These are phyloP conservation scores for Podospora didyma DNA, from an alignment of 495 filamentous ascomycete species.

Conservation along the genomic window DNA sequence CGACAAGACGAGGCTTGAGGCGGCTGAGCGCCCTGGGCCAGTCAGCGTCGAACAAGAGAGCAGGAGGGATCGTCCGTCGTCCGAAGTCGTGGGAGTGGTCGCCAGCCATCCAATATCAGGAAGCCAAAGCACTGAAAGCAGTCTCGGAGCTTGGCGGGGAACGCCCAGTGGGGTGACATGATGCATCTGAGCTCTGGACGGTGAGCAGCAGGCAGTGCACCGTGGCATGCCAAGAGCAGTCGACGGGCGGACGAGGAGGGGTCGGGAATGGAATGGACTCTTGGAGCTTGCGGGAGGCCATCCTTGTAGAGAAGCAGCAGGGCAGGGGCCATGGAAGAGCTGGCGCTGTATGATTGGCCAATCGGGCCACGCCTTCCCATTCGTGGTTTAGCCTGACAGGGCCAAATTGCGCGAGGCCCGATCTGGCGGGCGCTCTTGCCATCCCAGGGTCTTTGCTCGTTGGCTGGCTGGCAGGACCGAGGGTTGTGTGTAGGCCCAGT, in stretches of 20 bases:
- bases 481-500: too few species aligned
- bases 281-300: constrained; percentile 6
- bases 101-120: not conserved
- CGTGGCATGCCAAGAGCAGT: not conserved
- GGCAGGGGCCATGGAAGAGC: constrained; percentile 2
- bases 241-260: not conserved
- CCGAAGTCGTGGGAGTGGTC: not conserved
- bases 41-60: too few species aligned
- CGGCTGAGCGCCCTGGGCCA: too few species aligned
- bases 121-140: not conserved
- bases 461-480: not conserved
- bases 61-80: too few species aligned
- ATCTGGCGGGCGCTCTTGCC: not conserved
- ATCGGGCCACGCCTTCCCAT: not conserved
- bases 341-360: constrained; percentile 15
- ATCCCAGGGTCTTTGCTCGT: not conserved
- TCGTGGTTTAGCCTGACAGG: constrained; percentile 12
- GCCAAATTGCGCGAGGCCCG: constrained; percentile 13
- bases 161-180: not conserved
- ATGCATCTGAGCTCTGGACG: not conserved
- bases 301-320: constrained; percentile 8
- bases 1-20: not conserved
- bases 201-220: not conserved
- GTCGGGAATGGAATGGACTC: not conserved
- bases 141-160: not conserved